Evolutionary conservation across 1,139 yeast species (phyloP).

Genomic region (Geotrichum citri-aurantii): DNA sequence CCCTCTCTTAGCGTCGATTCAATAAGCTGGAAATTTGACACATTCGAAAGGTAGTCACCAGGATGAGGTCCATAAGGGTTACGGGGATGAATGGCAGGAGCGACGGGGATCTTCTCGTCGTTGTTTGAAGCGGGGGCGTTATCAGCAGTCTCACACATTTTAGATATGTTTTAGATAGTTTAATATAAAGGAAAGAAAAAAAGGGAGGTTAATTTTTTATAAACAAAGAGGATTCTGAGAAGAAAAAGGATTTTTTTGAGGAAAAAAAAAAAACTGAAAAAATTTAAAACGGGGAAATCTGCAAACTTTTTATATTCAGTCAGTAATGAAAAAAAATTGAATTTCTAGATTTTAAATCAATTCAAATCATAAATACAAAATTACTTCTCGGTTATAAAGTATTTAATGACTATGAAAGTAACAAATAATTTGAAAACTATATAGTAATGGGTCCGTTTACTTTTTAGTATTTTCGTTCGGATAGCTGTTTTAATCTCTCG

Average conservation of each 20-base stretch:
- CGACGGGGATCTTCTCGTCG: conserved; percentile 16
- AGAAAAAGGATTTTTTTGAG: too few species aligned
- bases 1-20: conserved; percentile 98
- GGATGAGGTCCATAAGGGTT: conserved; percentile 98
- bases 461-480: too few species aligned
- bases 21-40: conserved; percentile 79
- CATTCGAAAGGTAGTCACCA: conserved; percentile 85
- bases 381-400: background rate
- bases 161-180: background rate
- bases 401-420: background rate
- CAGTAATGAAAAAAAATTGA: background rate
- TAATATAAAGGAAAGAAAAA: background rate
- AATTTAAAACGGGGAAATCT: background rate
- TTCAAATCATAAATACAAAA: background rate
- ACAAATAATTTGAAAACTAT: background rate
- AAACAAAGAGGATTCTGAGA: background rate
- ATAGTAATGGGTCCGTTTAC: too few species aligned
- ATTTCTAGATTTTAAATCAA: background rate
- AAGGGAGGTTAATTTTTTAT: background rate
- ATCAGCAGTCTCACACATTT: background rate
- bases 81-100: conserved; percentile 23
- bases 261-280: background rate
- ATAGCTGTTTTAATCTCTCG: too few species aligned
- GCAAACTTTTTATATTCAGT: background rate
- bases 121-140: conserved; percentile 8